phyloP scores from a whole-genome alignment of 495 filamentous ascomycete species.

The Filosporella fistucella region DNA sequence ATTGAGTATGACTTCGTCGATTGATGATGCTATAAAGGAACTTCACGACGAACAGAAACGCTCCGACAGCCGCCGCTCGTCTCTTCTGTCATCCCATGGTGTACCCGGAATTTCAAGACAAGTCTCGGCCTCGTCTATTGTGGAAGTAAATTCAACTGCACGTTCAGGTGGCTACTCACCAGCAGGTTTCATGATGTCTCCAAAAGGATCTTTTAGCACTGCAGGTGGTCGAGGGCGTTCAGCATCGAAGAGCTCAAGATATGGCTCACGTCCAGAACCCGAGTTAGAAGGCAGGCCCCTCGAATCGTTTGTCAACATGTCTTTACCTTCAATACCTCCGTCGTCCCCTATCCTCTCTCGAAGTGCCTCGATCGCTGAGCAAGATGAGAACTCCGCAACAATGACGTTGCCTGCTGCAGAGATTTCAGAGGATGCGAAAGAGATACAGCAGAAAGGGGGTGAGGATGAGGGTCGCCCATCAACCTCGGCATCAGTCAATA shows the following conservation, averaged over 20 bases:
- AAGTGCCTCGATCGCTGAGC: conserved; percentile 23
- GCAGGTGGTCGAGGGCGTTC: conserved; percentile 53
- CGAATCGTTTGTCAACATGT: conserved; percentile 27
- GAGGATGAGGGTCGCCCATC: conserved; percentile 22
- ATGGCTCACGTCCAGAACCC: conserved; percentile 48
- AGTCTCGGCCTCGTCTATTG: conserved; percentile 60
- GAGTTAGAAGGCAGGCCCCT: conserved; percentile 38
- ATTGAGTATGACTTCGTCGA: conserved; percentile 71
- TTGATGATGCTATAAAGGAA: conserved; percentile 77
- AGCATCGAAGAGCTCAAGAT: conserved; percentile 46
- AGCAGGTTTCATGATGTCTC: conserved; percentile 59
- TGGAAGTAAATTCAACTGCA: conserved; percentile 60
- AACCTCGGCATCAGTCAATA: conserved; percentile 58
- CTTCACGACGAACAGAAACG: conserved; percentile 74
- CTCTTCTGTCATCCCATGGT: conserved; percentile 32
- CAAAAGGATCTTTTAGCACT: conserved; percentile 56
- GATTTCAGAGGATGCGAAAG: conserved; percentile 2
- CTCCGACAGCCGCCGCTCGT: conserved; percentile 55
- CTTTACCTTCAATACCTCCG: conserved; percentile 18
- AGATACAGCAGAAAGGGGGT: conserved; percentile 20
- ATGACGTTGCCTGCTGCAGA: conserved; percentile 18
- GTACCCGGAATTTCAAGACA: conserved; percentile 33
- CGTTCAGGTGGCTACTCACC: conserved; percentile 71
- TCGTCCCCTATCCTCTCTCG: conserved; percentile 20
- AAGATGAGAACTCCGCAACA: conserved; percentile 13